Base-by-base conservation (phyloP, 2,329 filamentous ascomycete genomes). In the Chrysosporium queenslandicum region DNA sequence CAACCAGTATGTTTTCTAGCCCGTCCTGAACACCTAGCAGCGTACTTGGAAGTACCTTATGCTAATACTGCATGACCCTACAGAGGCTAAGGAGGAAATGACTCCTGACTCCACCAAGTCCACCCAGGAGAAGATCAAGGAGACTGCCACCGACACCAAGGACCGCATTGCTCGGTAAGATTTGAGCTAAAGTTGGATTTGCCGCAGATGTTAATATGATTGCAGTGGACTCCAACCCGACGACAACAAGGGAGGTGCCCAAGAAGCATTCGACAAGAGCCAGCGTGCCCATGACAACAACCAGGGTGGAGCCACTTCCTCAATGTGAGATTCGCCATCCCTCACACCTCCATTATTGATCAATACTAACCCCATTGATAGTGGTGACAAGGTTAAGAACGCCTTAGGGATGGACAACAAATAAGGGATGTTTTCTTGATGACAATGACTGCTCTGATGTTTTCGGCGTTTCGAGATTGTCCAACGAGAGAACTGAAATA, bases 81-180 rank as follows among this genome's bases (percentile, higher is more conserved):
- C 58, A 71, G 76, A 81, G 76, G 68, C 74, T 56, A 68, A 70
- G 63, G 78, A 82, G 74, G 71, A 74, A 61, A 57, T 79, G 53
- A 79, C 74, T 60, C 80, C 80, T 54, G 74, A 82, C 66, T 73
- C 73, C 63, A 67, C 74, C 68, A 83, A 83, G 73, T 81, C 79
- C 56, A 80, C 78, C 60, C 68, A 74, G 61, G 70, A 81, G 58
- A 79, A 81, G 73, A 58, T 76, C 57, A 77, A 76, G 66, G 79
- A 83, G 67, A 64, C 67, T 52, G 46, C 77, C 63, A 81, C 78
- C 56, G 77, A 78, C 60, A 72, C 72, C 53, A 67, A 64, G 52
- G 80, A 82, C 70, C 79, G 78, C 61, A 48, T 75, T 57, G 66
- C 71, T 60, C 77, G 77, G 71, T 74, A 66, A 43, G 67, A 18